phyloP scores from a whole-genome alignment of 2,329 filamentous ascomycete genomes.

The Calonectria naviculata region DNA sequence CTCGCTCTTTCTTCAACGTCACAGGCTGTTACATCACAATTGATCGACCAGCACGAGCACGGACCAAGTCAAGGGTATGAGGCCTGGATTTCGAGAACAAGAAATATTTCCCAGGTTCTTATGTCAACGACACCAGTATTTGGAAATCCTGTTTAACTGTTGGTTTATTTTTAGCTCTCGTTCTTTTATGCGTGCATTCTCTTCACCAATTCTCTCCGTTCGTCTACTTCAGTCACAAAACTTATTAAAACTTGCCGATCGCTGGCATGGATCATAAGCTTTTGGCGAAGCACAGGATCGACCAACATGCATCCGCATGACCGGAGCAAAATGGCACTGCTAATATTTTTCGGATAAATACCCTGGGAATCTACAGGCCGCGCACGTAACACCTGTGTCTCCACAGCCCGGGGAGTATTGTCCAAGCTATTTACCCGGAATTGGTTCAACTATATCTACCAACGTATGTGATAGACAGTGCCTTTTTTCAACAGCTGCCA shows the following conservation, averaged over 20 bases:
- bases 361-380: neutral
- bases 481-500: neutral
- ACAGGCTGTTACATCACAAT: neutral
- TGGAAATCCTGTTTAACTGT: neutral
- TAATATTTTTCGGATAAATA: constrained; percentile 4
- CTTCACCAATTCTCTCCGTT: neutral
- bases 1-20: neutral
- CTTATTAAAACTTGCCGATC: too few relatives aligned
- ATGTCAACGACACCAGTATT: neutral
- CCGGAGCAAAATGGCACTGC: neutral
- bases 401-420: neutral
- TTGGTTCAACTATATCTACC: neutral
- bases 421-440: neutral
- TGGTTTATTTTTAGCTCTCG: neutral
- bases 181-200: neutral
- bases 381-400: neutral
- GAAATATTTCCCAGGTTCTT: neutral
- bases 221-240: neutral
- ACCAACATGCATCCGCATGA: neutral
- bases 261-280: neutral
- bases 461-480: neutral
- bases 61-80: neutral
- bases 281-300: neutral
- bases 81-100: neutral
- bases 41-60: neutral